These are phyloP conservation scores for Draba incana DNA, from an alignment of 345 rosid species.

Conservation along the genomic window DNA sequence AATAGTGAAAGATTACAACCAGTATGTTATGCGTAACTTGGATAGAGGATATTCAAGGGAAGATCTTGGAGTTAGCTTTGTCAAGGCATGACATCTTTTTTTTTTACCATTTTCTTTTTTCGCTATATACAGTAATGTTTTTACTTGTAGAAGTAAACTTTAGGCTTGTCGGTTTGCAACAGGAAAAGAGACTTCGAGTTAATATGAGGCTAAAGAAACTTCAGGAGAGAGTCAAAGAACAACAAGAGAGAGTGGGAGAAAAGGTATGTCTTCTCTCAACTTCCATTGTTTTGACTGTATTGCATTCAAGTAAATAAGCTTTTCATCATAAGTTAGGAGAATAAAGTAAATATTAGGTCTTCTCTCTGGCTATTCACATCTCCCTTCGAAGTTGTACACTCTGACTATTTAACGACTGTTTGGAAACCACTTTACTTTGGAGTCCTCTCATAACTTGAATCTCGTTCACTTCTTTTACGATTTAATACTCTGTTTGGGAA, in stretches of 20 bases:
- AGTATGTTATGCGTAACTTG: conserved; percentile 91
- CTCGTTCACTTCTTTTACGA: conserved; percentile 7
- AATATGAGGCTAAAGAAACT: conserved; percentile 91
- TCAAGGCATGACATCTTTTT: conserved; percentile 55
- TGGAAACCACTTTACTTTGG: conserved; percentile 5
- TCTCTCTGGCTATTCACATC: neutral
- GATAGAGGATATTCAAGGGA: conserved; percentile 93
- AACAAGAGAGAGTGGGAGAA: conserved; percentile 89
- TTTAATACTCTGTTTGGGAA: conserved; percentile 8
- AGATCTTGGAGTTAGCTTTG: conserved; percentile 93
- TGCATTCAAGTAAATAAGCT: conserved; percentile 6
- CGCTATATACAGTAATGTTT: neutral
- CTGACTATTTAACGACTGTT: neutral
- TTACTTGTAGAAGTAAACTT: conserved; percentile 18
- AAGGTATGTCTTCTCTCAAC: conserved; percentile 50
- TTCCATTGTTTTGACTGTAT: conserved; percentile 3
- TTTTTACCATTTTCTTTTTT: neutral
- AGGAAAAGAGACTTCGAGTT: conserved; percentile 94
- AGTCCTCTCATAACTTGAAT: conserved; percentile 7
- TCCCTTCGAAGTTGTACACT: neutral
- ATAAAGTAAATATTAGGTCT: conserved; percentile 5
- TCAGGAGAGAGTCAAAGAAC: conserved; percentile 91
- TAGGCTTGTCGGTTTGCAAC: conserved; percentile 31
- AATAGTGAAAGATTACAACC: conserved; percentile 90
- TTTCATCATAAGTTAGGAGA: neutral